Conservation (phyloP, 192 early-diverging fungal genomes). For the Podila epigama region DNA sequence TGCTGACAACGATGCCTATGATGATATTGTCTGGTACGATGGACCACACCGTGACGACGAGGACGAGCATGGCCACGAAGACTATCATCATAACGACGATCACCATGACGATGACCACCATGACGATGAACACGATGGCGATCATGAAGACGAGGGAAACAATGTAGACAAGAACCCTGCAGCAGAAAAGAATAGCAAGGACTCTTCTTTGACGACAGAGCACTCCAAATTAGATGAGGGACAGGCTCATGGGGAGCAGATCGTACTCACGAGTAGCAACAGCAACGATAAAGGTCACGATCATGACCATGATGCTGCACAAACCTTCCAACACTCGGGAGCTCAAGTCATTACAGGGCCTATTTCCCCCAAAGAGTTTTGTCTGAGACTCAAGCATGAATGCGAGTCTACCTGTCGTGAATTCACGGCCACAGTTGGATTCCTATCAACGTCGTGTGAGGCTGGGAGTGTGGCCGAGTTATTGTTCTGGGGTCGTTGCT, state of each 20-base stretch:
- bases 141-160: slow-evolving; percentile 2
- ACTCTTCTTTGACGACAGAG: no score
- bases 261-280: background rate
- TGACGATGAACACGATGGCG: slow-evolving; percentile 7
- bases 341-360: slow-evolving; percentile 4
- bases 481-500: slow-evolving; percentile 38
- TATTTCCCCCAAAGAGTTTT: slow-evolving; percentile 23
- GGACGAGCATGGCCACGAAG: slow-evolving; percentile 22
- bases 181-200: no score
- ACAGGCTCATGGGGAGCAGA: background rate
- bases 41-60: slow-evolving; percentile 41
- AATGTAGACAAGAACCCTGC: background rate
- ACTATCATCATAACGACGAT: slow-evolving; percentile 1
- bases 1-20: slow-evolving; percentile 39
- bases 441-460: slow-evolving; percentile 22
- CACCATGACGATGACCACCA: slow-evolving; percentile 12
- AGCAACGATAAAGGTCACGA: background rate
- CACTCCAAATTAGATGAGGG: background rate
- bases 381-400: slow-evolving; percentile 35
- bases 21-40: slow-evolving; percentile 39
- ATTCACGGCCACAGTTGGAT: slow-evolving; percentile 7
- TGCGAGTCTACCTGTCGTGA: slow-evolving; percentile 36
- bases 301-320: background rate
- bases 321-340: slow-evolving; percentile 18
- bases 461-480: slow-evolving; percentile 33